Evolutionary conservation across 768 basidiomycete species (phyloP), one percentile per base, ranked within the genome.

Genomic region (Pleurotus salmoneostramineus): DNA sequence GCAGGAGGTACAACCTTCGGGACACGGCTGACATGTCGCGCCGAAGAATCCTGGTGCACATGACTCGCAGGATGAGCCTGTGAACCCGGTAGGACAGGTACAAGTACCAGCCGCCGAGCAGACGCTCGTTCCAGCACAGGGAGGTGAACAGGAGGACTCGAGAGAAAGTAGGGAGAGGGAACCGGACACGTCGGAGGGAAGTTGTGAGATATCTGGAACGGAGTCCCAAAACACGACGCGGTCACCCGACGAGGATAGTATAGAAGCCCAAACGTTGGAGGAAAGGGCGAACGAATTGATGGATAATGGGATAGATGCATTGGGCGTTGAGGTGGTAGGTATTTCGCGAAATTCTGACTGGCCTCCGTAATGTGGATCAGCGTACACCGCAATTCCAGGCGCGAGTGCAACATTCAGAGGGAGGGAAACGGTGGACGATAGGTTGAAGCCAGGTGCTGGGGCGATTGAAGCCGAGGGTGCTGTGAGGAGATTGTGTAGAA

Each of bases 31-130:
- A 66, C 93, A 95, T 0, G 70, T 75, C 0, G 85, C 77, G 0
- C 93, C 93, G 64, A 89, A 96, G 69, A 88, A 88, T 0, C 89
- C 89, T 4, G 77, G 35, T 1, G 83, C 77, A 63, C 93, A 96
- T 0, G 83, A 74, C 67, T 95, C 92, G 72, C 94, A 96, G 0
- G 87, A 84, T 4, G 84, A 68, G 3, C 93, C 93, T 0, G 79
- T 84, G 68, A 94, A 95, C 0, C 90, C 90, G 2, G 82, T 59
- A 0, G 84, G 78, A 64, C 93, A 96, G 0, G 75, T 70, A 64
- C 93, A 96, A 11, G 79, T 83, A 6, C 89, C 89, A 0, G 82
- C 80, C 0, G 84, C 69, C 0, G 86, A 83, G 64, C 93, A 96
- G 5, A 88, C 72, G 8, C 91, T 89, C 0, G 81, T 77, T 1